Percentiles rank a stretch among this genome's conserved stretches.
Conservation (phyloP, 768 basidiomycete species). For the Rubroboletus pulcherrimus region DNA sequence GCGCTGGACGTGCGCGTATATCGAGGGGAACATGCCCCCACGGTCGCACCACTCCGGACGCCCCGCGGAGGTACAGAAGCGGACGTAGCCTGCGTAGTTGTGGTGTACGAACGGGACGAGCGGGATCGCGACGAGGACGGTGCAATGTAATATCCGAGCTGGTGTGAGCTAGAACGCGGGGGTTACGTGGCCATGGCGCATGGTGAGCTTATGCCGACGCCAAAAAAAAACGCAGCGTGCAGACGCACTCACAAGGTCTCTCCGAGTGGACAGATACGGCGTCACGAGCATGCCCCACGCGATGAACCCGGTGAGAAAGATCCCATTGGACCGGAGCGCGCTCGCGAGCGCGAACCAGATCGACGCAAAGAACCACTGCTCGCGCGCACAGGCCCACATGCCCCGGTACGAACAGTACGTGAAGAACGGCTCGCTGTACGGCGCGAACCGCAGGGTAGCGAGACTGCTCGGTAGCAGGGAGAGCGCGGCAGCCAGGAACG, state of each 20-base stretch:
- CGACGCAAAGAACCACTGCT: conserved; percentile 53
- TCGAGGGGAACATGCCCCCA: conserved; percentile 47
- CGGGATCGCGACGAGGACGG: conserved; percentile 43
- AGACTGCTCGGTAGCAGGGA: conserved; percentile 84
- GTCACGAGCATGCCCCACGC: conserved; percentile 65
- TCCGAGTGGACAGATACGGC: conserved; percentile 42
- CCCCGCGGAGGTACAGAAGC: conserved; percentile 52
- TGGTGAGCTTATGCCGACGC: background rate
- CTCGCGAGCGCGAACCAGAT: conserved; percentile 61
- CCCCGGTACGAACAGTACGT: conserved; percentile 70
- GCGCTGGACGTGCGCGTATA: conserved; percentile 79
- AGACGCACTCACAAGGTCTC: conserved; percentile 25
- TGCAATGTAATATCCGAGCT: conserved; percentile 33
- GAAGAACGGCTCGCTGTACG: conserved; percentile 86
- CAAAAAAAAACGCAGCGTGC: background rate
- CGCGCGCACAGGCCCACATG: conserved; percentile 30
- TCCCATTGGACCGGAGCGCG: conserved; percentile 73
- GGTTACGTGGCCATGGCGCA: background rate
- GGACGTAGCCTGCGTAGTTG: conserved; percentile 60
- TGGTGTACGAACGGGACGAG: conserved; percentile 68
- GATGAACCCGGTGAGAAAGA: conserved; percentile 73
- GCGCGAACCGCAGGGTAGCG: conserved; percentile 60
- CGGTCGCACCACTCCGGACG: conserved; percentile 60
- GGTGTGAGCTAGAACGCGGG: conserved; percentile 32
- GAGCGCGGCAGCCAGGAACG: conserved; percentile 58